Evolutionary conservation across 371 early-diverging fungal species (phyloP).

Genomic region (Quaeritorhiza haematococci): DNA sequence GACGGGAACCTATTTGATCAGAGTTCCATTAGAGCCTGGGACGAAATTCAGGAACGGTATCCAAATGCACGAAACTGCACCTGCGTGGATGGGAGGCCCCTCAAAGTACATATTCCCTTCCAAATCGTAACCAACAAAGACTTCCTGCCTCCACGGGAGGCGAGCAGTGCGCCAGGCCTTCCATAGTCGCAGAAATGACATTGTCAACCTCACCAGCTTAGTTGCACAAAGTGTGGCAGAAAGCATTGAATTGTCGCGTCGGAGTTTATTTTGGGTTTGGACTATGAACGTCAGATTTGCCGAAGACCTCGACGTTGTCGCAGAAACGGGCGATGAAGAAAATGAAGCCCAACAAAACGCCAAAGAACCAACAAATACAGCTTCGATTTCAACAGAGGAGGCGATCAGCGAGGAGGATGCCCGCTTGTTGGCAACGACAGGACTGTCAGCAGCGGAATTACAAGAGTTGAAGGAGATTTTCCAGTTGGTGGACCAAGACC

Average conservation of each 20-base stretch:
- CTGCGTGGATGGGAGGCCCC: conserved; percentile 37
- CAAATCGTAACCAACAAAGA: conserved; percentile 56
- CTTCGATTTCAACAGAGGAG: too few species aligned
- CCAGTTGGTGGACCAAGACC: conserved; percentile 42
- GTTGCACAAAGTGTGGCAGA: too few species aligned
- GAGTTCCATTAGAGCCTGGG: neutral
- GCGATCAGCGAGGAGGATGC: neutral
- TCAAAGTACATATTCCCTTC: conserved; percentile 71
- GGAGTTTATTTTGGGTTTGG: too few species aligned
- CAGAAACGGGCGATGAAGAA: too few species aligned
- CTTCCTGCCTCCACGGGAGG: conserved; percentile 57
- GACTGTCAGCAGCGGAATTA: conserved; percentile 30
- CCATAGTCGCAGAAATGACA: too few species aligned
- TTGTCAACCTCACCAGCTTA: neutral
- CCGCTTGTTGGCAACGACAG: conserved; percentile 8
- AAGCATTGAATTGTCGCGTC: neutral
- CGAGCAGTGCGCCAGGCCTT: too few species aligned
- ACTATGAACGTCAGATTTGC: too few species aligned
- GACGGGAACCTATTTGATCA: neutral
- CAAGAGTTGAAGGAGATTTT: conserved; percentile 46
- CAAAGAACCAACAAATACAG: too few species aligned
- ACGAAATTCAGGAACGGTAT: neutral
- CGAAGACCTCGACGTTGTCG: too few species aligned
- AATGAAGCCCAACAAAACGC: too few species aligned
- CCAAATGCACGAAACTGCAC: too few species aligned